Evolutionary conservation across 352 stramenopile genomes (phyloP), one percentile per base, ranked within the genome.

Genomic region (Pythium brassicae): DNA sequence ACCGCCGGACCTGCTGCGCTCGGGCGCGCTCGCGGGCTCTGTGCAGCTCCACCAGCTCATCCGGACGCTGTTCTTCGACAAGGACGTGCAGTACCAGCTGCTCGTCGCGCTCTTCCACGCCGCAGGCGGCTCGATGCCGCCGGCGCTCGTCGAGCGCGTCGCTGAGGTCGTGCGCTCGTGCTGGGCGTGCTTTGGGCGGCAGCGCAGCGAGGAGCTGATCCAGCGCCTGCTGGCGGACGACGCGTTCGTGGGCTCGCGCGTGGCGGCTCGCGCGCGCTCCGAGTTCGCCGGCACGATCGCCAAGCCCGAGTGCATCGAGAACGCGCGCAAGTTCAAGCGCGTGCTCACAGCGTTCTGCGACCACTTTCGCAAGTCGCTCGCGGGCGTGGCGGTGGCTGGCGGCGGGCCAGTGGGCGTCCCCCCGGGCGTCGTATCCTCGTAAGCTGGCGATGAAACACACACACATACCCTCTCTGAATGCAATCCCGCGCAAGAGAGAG

Each of bases 321-420:
- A 92, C 53, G 68, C 79, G 53, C 79, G 79, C 65, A 92, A 92
- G 56, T 92, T 92, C 50, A 86, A 83, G 42, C 82, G 82, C 34
- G 79, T 89, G 25, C 62, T 92, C 15, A 78, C 69, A 32, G 67
- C 79, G 35, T 92, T 92, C 55, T 92, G 82, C 59, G 78, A 87
- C 46, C 82, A 92, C 55, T 90, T 90, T 54, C 79, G 79, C 49
- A 82, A 83, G 63, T 79, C 66, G 15, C 53, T 87, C 15, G 7
- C n/a, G n/a, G 32, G 39, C 14, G 37, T 32, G 11, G 34, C 37
- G 14, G 26, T 47, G 17, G 29, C 48, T 4, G 25, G n/a, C n/a
- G n/a, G n/a, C n/a, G n/a, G n/a, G n/a, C n/a, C 42, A 9, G 17
- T n/a, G 17, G 14, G 17, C 14, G 17, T 9, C 37, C 19, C 68